phyloP scores from a whole-genome alignment of 176 grass and related monocot species.

The Thinopyrum elongatum region DNA sequence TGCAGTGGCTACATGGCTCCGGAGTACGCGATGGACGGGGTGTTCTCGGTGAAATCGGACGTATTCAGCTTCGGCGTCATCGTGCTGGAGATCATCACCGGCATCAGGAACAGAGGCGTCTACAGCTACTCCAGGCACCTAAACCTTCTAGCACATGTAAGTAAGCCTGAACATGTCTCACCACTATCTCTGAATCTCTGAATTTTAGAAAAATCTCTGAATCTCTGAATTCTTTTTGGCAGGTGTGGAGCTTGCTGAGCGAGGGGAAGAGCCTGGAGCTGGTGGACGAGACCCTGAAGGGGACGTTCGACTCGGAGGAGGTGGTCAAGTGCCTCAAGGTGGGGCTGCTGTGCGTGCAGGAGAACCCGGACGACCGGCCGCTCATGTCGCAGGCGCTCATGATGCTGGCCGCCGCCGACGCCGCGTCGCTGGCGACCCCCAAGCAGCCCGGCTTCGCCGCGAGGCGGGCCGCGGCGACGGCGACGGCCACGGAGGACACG shows the following conservation, averaged over 20 bases:
- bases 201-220: not conserved
- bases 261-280: constrained; percentile 46
- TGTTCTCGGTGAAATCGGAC: constrained; percentile 68
- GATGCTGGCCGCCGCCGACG: constrained; percentile 48
- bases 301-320: constrained; percentile 36
- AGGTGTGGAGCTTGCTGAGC: constrained; percentile 50
- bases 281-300: constrained; percentile 38
- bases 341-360: constrained; percentile 59
- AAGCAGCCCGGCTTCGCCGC: constrained; percentile 55
- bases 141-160: constrained; percentile 61
- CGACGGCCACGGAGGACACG: constrained; percentile 18
- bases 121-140: constrained; percentile 36
- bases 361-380: constrained; percentile 51
- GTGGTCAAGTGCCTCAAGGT: constrained; percentile 49
- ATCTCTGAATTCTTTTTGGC: not conserved
- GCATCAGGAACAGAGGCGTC: constrained; percentile 54
- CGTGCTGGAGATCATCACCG: constrained; percentile 54
- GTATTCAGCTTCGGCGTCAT: constrained; percentile 71
- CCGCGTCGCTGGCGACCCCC: constrained; percentile 28
- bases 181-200: not conserved
- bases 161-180: constrained; percentile 26
- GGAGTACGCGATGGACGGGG: constrained; percentile 64
- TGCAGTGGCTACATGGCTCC: constrained; percentile 67
- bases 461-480: not conserved
- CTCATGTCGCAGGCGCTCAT: constrained; percentile 50